Conservation (phyloP, 192 early-diverging fungal species). For the Coemansia sp. region DNA sequence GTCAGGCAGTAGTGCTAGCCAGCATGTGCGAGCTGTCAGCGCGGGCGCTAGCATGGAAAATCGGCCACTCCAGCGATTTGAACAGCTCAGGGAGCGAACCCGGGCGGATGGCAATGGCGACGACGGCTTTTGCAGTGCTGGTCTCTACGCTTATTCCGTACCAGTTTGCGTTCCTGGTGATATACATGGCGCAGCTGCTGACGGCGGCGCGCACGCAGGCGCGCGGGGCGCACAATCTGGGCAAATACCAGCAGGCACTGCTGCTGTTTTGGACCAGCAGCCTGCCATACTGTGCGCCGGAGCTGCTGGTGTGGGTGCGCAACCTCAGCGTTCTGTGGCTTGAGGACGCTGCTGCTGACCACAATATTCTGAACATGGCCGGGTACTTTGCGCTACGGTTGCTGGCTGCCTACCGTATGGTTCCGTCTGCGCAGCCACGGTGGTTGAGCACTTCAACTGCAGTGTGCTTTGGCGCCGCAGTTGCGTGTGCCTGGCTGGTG, state of each 20-base stretch:
- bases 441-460: constrained; percentile 30
- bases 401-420: constrained; percentile 27
- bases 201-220: constrained; percentile 35
- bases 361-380: constrained; percentile 45
- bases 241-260: constrained; percentile 64
- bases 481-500: constrained; percentile 53
- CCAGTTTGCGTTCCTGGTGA: constrained; percentile 70
- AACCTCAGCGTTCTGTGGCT: constrained; percentile 78
- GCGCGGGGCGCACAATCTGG: constrained; percentile 21
- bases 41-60: not conserved
- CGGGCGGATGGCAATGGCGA: constrained; percentile 22
- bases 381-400: constrained; percentile 41
- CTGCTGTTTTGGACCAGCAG: constrained; percentile 66
- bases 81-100: not conserved
- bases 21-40: not conserved
- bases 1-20: constrained; percentile 26
- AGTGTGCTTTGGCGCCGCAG: constrained; percentile 35
- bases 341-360: constrained; percentile 74
- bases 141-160: constrained; percentile 66
- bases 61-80: not conserved
- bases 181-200: constrained; percentile 58
- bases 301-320: constrained; percentile 75
- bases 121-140: constrained; percentile 50
- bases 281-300: constrained; percentile 70
- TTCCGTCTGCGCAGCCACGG: constrained; percentile 4